Evolutionary conservation across 352 stramenopile species (phyloP), one percentile per base, ranked within the genome.

Genomic region (Pelagophyceae sp.): DNA sequence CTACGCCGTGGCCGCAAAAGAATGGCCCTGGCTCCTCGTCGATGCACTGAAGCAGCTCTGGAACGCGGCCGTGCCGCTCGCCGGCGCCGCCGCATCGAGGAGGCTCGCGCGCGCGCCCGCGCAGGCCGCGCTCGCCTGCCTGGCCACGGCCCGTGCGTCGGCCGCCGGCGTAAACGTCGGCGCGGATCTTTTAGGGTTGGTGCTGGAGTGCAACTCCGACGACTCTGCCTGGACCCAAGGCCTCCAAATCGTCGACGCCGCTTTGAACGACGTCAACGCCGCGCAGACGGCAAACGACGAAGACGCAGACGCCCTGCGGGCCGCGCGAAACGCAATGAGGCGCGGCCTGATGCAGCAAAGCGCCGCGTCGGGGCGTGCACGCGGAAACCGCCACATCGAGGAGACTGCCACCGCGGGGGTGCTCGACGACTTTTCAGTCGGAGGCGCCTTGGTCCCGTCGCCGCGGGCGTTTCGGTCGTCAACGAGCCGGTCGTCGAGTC

Each of bases 1-100:
- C 38, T 91, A 87, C 64, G 84, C 80, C 0, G 82, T 78, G 3
- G 81, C 83, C 0, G 80, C 76, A 5, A 76, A 82, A 0, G 6
- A 35, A 1, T 61, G 29, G 31, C 38, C 75, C 0, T 31, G 72
- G 0, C 35, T 93, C 0, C 76, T 88, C 25, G 60, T 82, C 29
- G 31, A 87, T 76, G 85, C 87, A 0, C 85, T 85, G 15, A 82
- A 91, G 82, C 78, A 90, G 0, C 80, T 92, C 0, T 96, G 90
- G 91, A 96, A 96, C 65, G 84, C 85, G 1, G 82, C 82, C 0
- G 78, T 92, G 23, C 83, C 78, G 19, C 60, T 87, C 0, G 54
- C 82, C 0, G 75, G 71, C 1, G 82, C 80, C 29, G 31, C 81
- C 0, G 77, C 76, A 0, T 80, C 78, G 0, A 29, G 83, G 27